Percentiles rank a stretch among this genome's conserved stretches.
Conservation (phyloP, 176 grass and related monocot species). For the Coix lacrymajobi region DNA sequence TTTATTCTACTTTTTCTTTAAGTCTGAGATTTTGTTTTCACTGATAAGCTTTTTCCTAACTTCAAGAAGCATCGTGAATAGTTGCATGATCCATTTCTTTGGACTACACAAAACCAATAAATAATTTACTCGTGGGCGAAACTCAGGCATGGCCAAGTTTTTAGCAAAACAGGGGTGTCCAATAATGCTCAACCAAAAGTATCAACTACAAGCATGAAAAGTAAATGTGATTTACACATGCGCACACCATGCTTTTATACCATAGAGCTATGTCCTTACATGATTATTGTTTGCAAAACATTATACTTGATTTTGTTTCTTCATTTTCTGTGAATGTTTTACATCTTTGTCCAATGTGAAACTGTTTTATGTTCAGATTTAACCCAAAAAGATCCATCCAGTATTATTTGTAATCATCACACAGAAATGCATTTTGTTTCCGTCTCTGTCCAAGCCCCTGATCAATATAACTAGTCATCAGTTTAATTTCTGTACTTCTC, state of each 20-base stretch:
- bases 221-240: background rate
- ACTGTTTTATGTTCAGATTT: background rate
- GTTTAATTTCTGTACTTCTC: slow-evolving; percentile 7
- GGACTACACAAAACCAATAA: background rate
- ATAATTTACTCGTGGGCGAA: background rate
- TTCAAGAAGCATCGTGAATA: background rate
- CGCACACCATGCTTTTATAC: background rate
- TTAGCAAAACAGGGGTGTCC: background rate
- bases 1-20: background rate
- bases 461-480: background rate
- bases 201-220: background rate
- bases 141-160: background rate
- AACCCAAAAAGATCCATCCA: background rate
- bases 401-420: background rate
- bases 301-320: background rate
- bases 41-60: background rate
- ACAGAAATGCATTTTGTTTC: slow-evolving; percentile 11
- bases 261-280: background rate
- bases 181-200: background rate
- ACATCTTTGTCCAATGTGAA: background rate
- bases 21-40: background rate
- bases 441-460: background rate
- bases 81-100: background rate
- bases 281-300: background rate
- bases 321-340: slow-evolving; percentile 5